phyloP scores from a whole-genome alignment of 495 filamentous ascomycete species.

The Copromyces sp. region DNA sequence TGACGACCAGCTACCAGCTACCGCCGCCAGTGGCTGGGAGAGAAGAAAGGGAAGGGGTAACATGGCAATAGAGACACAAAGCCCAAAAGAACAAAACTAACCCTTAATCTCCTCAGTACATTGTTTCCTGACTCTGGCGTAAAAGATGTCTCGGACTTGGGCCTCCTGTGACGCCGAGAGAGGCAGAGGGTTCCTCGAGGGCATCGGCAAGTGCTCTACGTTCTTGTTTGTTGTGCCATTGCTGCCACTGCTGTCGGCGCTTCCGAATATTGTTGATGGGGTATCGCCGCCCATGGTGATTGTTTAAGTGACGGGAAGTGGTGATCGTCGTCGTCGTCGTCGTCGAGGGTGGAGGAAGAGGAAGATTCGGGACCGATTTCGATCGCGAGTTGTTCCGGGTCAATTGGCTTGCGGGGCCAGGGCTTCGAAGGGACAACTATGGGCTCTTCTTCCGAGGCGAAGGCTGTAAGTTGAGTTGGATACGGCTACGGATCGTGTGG shows the following conservation, averaged over 20 bases:
- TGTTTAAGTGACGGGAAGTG: constrained; percentile 10
- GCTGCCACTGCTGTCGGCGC: not conserved
- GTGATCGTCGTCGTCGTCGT: not conserved
- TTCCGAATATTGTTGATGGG: not conserved
- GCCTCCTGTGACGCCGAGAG: constrained; percentile 84
- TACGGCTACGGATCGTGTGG: not conserved
- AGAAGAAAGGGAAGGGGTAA: not conserved
- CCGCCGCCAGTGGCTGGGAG: not conserved
- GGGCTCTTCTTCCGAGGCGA: not conserved
- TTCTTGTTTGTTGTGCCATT: not conserved
- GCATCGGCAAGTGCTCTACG: constrained; percentile 36
- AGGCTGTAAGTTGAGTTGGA: not conserved
- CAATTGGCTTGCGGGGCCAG: not conserved
- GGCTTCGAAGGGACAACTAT: not conserved
- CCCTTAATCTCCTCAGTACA: constrained; percentile 85
- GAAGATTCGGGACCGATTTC: not conserved
- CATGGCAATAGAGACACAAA: not conserved
- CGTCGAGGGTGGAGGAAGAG: not conserved
- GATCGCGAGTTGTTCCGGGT: not conserved
- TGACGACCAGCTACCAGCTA: not conserved
- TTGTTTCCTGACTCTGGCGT: constrained; percentile 67
- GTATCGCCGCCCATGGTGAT: constrained; percentile 28
- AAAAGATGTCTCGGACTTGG: constrained; percentile 82
- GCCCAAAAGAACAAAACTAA: constrained; percentile 24
- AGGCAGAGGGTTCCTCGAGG: constrained; percentile 76